Percentiles rank a stretch among this genome's conserved stretches.
Conservation (phyloP, 306 rosid genomes). For the Hippophae gyantsensis region DNA sequence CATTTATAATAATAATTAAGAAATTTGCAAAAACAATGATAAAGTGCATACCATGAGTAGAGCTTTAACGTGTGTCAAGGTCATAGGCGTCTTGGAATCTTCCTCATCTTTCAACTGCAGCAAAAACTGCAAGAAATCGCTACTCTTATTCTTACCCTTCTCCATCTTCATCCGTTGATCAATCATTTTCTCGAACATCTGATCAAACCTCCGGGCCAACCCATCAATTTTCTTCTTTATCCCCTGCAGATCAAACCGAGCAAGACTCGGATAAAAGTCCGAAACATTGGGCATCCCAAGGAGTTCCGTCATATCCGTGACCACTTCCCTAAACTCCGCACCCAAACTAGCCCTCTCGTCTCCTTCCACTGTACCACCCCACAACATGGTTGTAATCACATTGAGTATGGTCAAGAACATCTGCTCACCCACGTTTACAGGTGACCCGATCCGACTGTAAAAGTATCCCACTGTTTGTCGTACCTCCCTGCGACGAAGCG, state of each 20-base stretch:
- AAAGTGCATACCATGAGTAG: conserved; percentile 41
- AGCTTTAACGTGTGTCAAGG: conserved; percentile 44
- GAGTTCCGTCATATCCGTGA: conserved; percentile 28
- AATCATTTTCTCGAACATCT: conserved; percentile 45
- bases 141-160: background rate
- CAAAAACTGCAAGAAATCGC: conserved; percentile 49
- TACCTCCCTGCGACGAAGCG: conserved; percentile 42
- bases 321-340: conserved; percentile 45
- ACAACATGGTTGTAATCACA: conserved; percentile 50
- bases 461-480: conserved; percentile 29
- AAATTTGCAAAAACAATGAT: background rate
- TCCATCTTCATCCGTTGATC: conserved; percentile 15
- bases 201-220: conserved; percentile 29
- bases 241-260: conserved; percentile 66
- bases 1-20: background rate
- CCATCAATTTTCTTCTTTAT: conserved; percentile 25
- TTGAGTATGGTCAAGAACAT: conserved; percentile 46
- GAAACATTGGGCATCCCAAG: conserved; percentile 50
- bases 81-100: conserved; percentile 43
- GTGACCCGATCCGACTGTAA: conserved; percentile 23
- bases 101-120: conserved; percentile 38
- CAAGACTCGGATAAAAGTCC: conserved; percentile 53
- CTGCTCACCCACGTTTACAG: conserved; percentile 44
- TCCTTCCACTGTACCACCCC: conserved; percentile 57
- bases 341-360: conserved; percentile 34